Evolutionary conservation across 371 early-diverging fungal species (phyloP).

Genomic region (Mucor lusitanicus): DNA sequence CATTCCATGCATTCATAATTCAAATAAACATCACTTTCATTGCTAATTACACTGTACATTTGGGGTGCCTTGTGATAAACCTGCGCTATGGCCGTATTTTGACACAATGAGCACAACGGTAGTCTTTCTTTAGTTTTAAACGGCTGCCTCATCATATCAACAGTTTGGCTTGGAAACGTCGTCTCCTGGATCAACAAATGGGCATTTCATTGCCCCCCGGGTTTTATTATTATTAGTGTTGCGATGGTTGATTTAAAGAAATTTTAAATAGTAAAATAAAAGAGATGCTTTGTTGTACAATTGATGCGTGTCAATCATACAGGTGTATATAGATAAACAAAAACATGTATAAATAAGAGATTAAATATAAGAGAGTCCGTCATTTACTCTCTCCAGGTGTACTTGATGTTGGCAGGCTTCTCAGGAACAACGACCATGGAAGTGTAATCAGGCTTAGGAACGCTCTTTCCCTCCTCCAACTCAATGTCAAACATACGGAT

Average conservation of each 20-base stretch:
- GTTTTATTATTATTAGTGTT: neutral
- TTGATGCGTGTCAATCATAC: neutral
- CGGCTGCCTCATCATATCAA: no score
- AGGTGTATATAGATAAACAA: neutral
- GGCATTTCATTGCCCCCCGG: no score
- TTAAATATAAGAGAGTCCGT: neutral
- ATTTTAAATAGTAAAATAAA: neutral
- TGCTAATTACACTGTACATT: neutral
- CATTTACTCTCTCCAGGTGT: constrained; percentile 62
- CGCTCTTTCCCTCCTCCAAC: constrained; percentile 53
- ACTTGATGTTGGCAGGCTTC: constrained; percentile 64
- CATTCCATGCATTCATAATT: neutral
- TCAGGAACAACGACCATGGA: constrained; percentile 90
- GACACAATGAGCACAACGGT: no score
- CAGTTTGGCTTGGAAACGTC: no score
- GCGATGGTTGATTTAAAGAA: neutral
- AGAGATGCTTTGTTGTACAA: neutral
- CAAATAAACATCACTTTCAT: neutral
- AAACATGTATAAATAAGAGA: neutral
- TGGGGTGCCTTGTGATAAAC: no score
- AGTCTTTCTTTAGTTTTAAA: no score
- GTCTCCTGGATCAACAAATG: no score
- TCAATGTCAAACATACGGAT: constrained; percentile 76
- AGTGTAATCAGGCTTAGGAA: constrained; percentile 88
- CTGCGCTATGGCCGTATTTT: no score